Conservation (phyloP, 345 rosid species). For the Aegle marmelos region DNA sequence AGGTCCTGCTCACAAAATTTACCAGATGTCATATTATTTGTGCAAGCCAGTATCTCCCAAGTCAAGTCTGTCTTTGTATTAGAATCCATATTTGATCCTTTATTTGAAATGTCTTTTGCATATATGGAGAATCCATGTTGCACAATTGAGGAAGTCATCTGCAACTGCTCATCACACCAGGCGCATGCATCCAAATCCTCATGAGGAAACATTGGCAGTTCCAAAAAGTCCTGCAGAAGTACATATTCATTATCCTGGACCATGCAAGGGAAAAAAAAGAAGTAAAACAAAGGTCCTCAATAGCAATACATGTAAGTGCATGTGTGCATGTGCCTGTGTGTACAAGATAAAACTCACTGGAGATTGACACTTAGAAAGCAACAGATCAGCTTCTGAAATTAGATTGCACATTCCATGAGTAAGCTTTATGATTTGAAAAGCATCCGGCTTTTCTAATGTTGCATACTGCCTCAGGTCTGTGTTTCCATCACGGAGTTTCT, state of each 20-base stretch:
- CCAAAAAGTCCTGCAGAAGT: conserved; percentile 51
- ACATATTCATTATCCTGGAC: conserved; percentile 13
- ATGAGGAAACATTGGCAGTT: conserved; percentile 30
- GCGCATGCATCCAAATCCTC: conserved; percentile 41
- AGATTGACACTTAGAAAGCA: conserved; percentile 43
- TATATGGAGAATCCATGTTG: conserved; percentile 58
- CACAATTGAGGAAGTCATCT: conserved; percentile 53
- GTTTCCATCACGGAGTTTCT: conserved; percentile 39
- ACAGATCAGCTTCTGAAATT: conserved; percentile 71
- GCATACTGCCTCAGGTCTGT: conserved; percentile 45
- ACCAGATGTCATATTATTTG: conserved; percentile 26
- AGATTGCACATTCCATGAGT: conserved; percentile 57
- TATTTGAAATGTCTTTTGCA: conserved; percentile 45
- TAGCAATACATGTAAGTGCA: too few relatives aligned
- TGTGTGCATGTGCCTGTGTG: too few relatives aligned
- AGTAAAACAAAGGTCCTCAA: background rate
- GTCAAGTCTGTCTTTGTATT: conserved; percentile 28
- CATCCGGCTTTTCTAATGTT: conserved; percentile 51
- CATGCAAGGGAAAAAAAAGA: background rate
- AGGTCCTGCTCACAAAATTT: conserved; percentile 25
- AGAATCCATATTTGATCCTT: conserved; percentile 27
- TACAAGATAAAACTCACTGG: conserved; percentile 30
- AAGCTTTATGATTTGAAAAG: conserved; percentile 42
- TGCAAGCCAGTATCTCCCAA: conserved; percentile 32
- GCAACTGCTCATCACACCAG: conserved; percentile 47